These are phyloP conservation scores for Ricinus communis DNA, from an alignment of 345 rosid genomes.

Conservation along the genomic window DNA sequence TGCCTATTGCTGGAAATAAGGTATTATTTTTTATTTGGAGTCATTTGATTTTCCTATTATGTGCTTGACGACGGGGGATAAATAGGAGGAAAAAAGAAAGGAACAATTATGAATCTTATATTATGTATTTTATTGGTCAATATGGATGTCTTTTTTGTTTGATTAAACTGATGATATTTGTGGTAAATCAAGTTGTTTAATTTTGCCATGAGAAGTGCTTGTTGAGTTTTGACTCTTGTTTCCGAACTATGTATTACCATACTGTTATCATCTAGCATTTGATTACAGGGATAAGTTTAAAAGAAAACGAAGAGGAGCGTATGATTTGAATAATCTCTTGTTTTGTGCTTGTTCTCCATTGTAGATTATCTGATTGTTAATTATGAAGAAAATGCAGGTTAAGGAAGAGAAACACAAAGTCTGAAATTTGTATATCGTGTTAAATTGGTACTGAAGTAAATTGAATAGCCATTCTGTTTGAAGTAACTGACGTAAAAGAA, in stretches of 20 bases:
- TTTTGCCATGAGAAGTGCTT: background rate
- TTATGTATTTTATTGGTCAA: background rate
- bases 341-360: background rate
- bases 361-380: background rate
- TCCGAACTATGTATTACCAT: background rate
- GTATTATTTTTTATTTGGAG: constrained; percentile 27
- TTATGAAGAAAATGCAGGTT: background rate
- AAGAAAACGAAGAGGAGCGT: background rate
- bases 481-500: too few species aligned
- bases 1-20: constrained; percentile 82
- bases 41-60: background rate
- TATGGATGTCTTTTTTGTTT: background rate
- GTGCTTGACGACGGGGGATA: background rate
- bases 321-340: background rate
- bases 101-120: background rate
- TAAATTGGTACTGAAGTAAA: background rate
- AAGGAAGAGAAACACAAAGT: background rate
- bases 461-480: too few species aligned
- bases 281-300: background rate
- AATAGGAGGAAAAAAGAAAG: background rate
- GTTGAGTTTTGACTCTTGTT: background rate
- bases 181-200: background rate
- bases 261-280: background rate
- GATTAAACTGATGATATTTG: background rate
- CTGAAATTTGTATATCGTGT: background rate